Conservation (phyloP, 1,284 basidiomycete species). For the Somion occarium region DNA sequence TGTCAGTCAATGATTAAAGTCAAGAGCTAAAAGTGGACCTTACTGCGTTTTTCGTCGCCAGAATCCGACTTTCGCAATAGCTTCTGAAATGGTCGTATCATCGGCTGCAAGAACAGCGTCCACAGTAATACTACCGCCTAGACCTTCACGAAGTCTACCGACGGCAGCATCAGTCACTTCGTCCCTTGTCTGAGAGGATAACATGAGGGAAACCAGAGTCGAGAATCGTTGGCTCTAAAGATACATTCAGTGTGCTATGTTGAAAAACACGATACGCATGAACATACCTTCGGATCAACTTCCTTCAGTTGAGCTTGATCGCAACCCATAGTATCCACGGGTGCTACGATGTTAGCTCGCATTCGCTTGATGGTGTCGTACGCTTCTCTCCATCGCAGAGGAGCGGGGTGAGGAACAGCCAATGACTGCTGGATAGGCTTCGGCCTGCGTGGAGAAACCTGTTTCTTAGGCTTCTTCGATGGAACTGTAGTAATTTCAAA, state of each 20-base stretch:
- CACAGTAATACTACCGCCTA: slow-evolving; percentile 78
- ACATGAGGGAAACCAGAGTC: slow-evolving; percentile 90
- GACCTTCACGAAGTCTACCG: slow-evolving; percentile 61
- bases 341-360: slow-evolving; percentile 69
- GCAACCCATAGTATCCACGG: slow-evolving; percentile 92
- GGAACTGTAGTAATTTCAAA: neutral
- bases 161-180: slow-evolving; percentile 87
- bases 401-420: slow-evolving; percentile 68
- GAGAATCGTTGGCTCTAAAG: slow-evolving; percentile 73
- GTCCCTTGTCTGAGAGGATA: slow-evolving; percentile 95
- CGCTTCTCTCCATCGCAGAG: slow-evolving; percentile 67
- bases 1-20: neutral
- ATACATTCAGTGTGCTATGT: neutral
- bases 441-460: slow-evolving; percentile 33
- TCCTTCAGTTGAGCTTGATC: slow-evolving; percentile 62
- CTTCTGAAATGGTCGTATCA: slow-evolving; percentile 57
- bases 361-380: slow-evolving; percentile 78
- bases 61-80: slow-evolving; percentile 90
- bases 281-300: slow-evolving; percentile 58
- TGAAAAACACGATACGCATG: neutral
- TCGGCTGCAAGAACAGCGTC: slow-evolving; percentile 67
- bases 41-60: slow-evolving; percentile 85
- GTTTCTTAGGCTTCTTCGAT: slow-evolving; percentile 1
- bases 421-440: slow-evolving; percentile 52
- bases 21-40: slow-evolving; percentile 17